phyloP scores from a whole-genome alignment of 1,139 yeast species.

The Taphrina communis region DNA sequence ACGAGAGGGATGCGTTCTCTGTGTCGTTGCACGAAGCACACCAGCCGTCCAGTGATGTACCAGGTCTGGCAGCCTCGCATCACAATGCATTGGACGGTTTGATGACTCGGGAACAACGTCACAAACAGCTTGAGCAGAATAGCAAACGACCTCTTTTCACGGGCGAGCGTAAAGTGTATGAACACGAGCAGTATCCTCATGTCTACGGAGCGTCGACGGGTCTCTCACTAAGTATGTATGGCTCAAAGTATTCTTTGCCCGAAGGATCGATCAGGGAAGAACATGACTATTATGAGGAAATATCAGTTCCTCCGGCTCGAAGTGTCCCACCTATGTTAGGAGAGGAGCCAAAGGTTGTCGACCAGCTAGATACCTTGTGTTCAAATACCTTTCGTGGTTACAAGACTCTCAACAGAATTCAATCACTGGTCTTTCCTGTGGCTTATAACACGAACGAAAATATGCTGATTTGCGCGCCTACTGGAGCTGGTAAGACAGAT shows the following conservation, averaged over 20 bases:
- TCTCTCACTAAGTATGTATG: constrained; percentile 73
- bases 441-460: constrained; percentile 94
- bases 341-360: constrained; percentile 62
- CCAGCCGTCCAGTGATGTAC: constrained; percentile 22
- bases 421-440: constrained; percentile 86
- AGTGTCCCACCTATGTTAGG: constrained; percentile 58
- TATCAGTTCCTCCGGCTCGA: constrained; percentile 77
- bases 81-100: constrained; percentile 26
- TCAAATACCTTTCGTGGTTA: constrained; percentile 84
- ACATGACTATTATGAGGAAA: constrained; percentile 71
- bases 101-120: constrained; percentile 18
- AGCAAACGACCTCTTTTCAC: constrained; percentile 60
- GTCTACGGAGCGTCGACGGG: constrained; percentile 76
- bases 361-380: constrained; percentile 72
- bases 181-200: constrained; percentile 74
- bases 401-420: constrained; percentile 80
- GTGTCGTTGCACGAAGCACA: constrained; percentile 48
- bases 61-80: constrained; percentile 11
- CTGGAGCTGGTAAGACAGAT: constrained; percentile 99
- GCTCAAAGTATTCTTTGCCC: constrained; percentile 80
- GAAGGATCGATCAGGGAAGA: constrained; percentile 72
- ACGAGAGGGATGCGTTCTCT: constrained; percentile 53
- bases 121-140: constrained; percentile 62
- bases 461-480: constrained; percentile 97
- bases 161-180: constrained; percentile 58